Conservation (phyloP, 129 eudicot species). For the Saposhnikovia divaricata region DNA sequence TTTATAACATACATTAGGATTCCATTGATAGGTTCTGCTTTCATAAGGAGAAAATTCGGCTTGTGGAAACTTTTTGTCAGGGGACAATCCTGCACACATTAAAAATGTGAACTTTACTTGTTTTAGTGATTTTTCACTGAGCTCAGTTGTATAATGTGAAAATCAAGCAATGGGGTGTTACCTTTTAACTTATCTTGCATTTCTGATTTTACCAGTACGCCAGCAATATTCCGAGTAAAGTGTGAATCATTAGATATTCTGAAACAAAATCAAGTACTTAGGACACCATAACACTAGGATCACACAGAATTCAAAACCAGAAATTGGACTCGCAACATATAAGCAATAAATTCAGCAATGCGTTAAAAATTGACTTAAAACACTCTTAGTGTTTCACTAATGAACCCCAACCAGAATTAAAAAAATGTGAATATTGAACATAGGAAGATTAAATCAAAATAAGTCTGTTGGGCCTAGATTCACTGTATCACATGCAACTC, state of each 20-base stretch:
- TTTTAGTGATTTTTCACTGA: conserved; percentile 8
- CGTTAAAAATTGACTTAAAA: background rate
- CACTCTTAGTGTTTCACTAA: background rate
- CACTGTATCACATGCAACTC: background rate
- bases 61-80: conserved; percentile 86
- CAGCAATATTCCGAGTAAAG: conserved; percentile 65
- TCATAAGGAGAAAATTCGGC: conserved; percentile 80
- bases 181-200: conserved; percentile 49
- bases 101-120: background rate
- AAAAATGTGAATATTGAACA: background rate
- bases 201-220: conserved; percentile 72
- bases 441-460: background rate
- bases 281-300: background rate
- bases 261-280: conserved; percentile 15
- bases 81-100: conserved; percentile 63
- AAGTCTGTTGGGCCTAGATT: background rate
- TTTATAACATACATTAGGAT: conserved; percentile 66
- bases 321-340: background rate
- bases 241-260: conserved; percentile 65
- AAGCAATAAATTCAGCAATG: background rate
- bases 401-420: background rate
- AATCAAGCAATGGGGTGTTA: conserved; percentile 20
- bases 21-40: conserved; percentile 67
- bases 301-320: background rate
- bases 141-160: background rate